Evolutionary conservation across 768 basidiomycete species (phyloP).

Genomic region (Megacollybia marginata): DNA sequence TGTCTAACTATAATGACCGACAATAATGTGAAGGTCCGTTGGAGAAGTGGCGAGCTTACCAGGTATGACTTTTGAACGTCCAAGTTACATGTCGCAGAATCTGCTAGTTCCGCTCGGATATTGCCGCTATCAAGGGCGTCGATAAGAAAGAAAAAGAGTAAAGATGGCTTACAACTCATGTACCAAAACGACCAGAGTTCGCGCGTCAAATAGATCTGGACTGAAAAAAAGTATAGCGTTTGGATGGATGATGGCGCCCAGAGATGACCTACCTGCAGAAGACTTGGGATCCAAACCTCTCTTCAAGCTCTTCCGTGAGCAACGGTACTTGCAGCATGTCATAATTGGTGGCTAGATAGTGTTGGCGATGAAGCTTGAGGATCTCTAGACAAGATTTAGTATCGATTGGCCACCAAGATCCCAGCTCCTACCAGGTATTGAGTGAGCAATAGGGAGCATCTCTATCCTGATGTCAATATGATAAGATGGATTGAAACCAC

Average conservation of each 20-base stretch:
- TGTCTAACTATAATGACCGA: constrained; percentile 57
- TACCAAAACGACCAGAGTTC: constrained; percentile 77
- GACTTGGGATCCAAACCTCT: constrained; percentile 73
- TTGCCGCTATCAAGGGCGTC: constrained; percentile 57
- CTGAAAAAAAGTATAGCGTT: constrained; percentile 29
- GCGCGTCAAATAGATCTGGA: constrained; percentile 66
- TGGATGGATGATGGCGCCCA: not conserved
- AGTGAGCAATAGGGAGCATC: constrained; percentile 52
- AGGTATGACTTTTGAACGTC: constrained; percentile 79
- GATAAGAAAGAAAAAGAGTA: constrained; percentile 2
- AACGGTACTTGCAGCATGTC: constrained; percentile 80
- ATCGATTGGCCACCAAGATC: not conserved
- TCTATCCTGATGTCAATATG: constrained; percentile 29
- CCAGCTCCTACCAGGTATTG: constrained; percentile 54
- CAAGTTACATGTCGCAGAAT: constrained; percentile 63
- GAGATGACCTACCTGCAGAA: constrained; percentile 74
- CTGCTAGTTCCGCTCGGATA: constrained; percentile 75
- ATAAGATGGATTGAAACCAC: not conserved
- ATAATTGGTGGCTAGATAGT: constrained; percentile 70
- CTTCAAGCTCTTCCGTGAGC: constrained; percentile 55
- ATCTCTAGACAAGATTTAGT: constrained; percentile 44
- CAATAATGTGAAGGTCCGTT: not conserved
- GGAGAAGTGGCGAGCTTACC: constrained; percentile 31
- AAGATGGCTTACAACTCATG: constrained; percentile 81
- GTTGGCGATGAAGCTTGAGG: constrained; percentile 83